Base-by-base conservation (phyloP, 2,329 filamentous ascomycete species). In the Alternaria infectoria region DNA sequence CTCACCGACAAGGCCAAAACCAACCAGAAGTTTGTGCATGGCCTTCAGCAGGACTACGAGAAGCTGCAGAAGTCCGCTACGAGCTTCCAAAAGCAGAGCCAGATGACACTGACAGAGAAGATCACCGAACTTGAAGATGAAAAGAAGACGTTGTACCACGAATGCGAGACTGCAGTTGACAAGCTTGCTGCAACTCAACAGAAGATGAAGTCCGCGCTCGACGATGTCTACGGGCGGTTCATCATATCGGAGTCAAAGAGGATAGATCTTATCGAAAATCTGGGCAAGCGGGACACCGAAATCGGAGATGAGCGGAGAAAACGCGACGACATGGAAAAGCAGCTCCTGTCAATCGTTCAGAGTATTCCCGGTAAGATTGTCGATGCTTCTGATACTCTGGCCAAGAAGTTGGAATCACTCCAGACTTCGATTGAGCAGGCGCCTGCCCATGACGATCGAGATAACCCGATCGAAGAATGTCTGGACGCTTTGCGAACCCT, bases 31-130 rank as follows among this genome's bases (percentile, higher is more conserved):
- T 77, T 64, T 17, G 62, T 73, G 6, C 52, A 65, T 8, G 77
- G 77, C 15, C 59, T 79, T 15, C 72, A 72, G 19, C 71, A 66
- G 11, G 77, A 79, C 52, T 70, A 73, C 21, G 69, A 70, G 21
- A 70, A 66, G 9, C 15, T 75, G 9, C 70, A 73, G 17, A 67
- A 59, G n/a, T 57, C 58, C 0, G 55, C 44, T 8, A 26, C 58
- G 11, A 9, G 8, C 13, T 63, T 67, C n/a, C 64, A 72, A 28
- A 52, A 71, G 0, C 45, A 69, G 9, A 73, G 52, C 55, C 62
- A 64, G 12, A 54, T 62, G 15, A 25, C 30, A 9, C 55, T 74
- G 26, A 52, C 67, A 15, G 60, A 61, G 3, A 70, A 71, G 36
- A 66, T 75, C 17, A 32, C 58, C 1, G 70, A 77, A 21, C 6